Evolutionary conservation across 805 yeast species (phyloP), one percentile per base, ranked within the genome.

Genomic region (Kuraishia borneana): DNA sequence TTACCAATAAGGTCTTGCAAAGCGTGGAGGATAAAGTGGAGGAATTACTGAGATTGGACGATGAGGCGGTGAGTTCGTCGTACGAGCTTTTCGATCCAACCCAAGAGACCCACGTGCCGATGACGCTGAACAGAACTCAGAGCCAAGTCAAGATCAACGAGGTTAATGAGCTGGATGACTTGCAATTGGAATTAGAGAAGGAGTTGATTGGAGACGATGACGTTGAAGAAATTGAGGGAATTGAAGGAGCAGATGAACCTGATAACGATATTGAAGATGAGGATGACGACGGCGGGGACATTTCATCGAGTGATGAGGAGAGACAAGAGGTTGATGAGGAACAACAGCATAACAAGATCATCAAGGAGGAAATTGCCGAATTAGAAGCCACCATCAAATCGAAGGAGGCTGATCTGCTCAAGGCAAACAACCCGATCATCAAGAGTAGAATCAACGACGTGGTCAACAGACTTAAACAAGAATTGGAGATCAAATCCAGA

Each of bases 341-440:
- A 47, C 60, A 56, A 35, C 79, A 76, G 45, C 83, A 83, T 52
- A 66, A 67, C 43, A 87, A 83, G 47, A 66, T 85, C 43, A 61
- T 92, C 36, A 74, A 73, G 40, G 97, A 89, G 55, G 96, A 88
- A 53, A 77, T 92, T 37, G 59, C 66, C 5, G 98, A 92, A 48
- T 65, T 92, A 39, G 87, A 83, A 50, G 47, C 68, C 12, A 87
- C 89, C 0, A 79, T 92, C 34, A 73, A 68, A 36, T 79, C 77
- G 46, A 88, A 89, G 48, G 74, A 73, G 51, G 65, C 66, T 31
- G 87, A 83, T 46, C 70, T 84, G 32, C 73, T 68, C 16, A 76
- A 77, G 43, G 87, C 88, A 13, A 68, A 76, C 33, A 85, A 85
- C 50, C 88, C 89, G 45, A 79, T 89, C 58, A 68, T 92, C 73